phyloP scores from a whole-genome alignment of 2,329 filamentous ascomycete species.

The Cladosporium sp. region DNA sequence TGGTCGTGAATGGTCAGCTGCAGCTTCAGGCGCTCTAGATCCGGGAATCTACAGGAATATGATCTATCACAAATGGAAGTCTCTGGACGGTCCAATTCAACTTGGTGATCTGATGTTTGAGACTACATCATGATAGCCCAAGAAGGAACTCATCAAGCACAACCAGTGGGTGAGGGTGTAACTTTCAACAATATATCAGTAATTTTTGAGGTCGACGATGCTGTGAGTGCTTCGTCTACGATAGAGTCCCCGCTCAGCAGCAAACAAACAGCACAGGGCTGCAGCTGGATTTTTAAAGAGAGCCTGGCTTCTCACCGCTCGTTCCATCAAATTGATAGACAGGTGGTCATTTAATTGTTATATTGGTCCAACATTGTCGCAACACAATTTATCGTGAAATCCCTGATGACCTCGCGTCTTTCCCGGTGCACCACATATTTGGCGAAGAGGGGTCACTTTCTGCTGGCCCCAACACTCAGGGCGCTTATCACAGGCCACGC shows the following conservation, averaged over 20 bases:
- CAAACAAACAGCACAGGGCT: not conserved
- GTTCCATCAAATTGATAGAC: not conserved
- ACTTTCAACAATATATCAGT: not conserved
- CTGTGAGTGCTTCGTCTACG: not conserved
- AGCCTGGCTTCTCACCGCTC: not conserved
- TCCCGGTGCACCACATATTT: not conserved
- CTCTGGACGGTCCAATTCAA: not conserved
- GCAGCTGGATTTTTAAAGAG: not conserved
- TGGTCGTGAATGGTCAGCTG: slow-evolving; percentile 2
- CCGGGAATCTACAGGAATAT: not conserved
- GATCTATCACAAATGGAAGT: slow-evolving; percentile 1
- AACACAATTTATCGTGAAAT: not conserved
- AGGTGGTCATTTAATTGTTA: not conserved
- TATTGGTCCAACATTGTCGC: not conserved
- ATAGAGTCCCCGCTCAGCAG: not conserved
- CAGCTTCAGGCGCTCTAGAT: not conserved
- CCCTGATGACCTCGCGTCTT: not conserved
- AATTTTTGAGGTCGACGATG: not conserved
- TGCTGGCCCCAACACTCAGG: too few relatives aligned
- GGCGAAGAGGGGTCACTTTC: too few relatives aligned
- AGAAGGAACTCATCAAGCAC: not conserved
- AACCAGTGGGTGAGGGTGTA: not conserved
- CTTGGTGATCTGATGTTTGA: not conserved
- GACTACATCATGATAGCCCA: not conserved
- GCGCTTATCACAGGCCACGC: too few relatives aligned